Conservation (phyloP, 139 green algal genomes). For the Pleodorina starrii region DNA sequence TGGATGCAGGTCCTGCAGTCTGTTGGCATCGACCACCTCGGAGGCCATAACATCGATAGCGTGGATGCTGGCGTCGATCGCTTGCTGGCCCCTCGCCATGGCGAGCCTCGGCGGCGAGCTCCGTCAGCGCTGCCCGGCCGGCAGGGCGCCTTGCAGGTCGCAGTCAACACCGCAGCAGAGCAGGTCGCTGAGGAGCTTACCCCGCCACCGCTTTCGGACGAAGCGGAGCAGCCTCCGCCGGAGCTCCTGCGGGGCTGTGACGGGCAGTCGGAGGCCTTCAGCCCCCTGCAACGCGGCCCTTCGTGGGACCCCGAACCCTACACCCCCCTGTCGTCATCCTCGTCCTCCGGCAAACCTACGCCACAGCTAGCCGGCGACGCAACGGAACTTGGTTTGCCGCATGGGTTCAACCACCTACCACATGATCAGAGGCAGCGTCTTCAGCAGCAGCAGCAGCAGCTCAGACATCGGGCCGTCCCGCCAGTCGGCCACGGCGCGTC, state of each 20-base stretch:
- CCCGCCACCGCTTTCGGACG: neutral
- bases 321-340: too few relatives aligned
- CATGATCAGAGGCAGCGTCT: too few relatives aligned
- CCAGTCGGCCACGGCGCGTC: too few relatives aligned
- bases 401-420: too few relatives aligned
- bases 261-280: neutral
- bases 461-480: too few relatives aligned
- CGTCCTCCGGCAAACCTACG: too few relatives aligned
- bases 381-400: too few relatives aligned
- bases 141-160: conserved; percentile 1
- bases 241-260: neutral
- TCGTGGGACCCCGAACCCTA: too few relatives aligned
- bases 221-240: neutral
- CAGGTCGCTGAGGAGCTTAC: neutral
- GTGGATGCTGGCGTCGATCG: neutral
- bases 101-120: neutral
- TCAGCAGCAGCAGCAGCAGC: too few relatives aligned
- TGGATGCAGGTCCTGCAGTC: conserved; percentile 7
- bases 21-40: neutral
- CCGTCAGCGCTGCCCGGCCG: neutral
- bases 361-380: too few relatives aligned
- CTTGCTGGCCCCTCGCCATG: neutral
- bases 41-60: neutral
- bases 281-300: too few relatives aligned
- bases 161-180: neutral